A percentile compares a stretch with the other conserved stretches of the same genome.
phyloP scores from a whole-genome alignment of 306 rosid species.

The Cyclanthera cordifolia region DNA sequence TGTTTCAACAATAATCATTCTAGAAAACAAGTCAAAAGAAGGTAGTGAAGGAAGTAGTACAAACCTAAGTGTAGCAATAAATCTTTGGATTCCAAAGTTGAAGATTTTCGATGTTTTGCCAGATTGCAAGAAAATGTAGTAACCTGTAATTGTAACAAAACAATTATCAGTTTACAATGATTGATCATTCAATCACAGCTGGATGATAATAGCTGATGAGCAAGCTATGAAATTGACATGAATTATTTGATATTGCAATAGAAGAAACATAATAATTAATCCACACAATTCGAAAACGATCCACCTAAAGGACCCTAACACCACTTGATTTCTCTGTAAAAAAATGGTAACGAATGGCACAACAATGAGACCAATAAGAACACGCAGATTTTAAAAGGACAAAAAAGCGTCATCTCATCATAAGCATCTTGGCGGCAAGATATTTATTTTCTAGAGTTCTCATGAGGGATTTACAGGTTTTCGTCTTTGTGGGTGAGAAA shows the following conservation, averaged over 20 bases:
- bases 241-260: background rate
- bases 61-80: slow-evolving; percentile 81
- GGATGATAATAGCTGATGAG: background rate
- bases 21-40: slow-evolving; percentile 15
- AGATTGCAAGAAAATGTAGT: slow-evolving; percentile 76
- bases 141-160: slow-evolving; percentile 33
- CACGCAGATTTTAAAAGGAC: too few relatives aligned
- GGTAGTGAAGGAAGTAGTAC: slow-evolving; percentile 18
- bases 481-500: background rate
- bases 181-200: background rate
- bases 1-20: background rate
- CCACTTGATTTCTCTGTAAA: slow-evolving; percentile 1
- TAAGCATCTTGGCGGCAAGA: too few relatives aligned
- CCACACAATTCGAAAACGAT: background rate
- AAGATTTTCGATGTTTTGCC: slow-evolving; percentile 94
- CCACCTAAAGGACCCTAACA: background rate
- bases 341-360: background rate
- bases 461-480: background rate
- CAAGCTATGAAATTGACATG: background rate
- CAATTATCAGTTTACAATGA: background rate
- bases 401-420: too few relatives aligned
- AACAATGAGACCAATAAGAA: background rate
- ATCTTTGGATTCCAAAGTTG: slow-evolving; percentile 90
- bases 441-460: too few relatives aligned
- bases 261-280: background rate